phyloP scores from a whole-genome alignment of 192 early-diverging fungal species.

The Entomortierella chlamydospora region DNA sequence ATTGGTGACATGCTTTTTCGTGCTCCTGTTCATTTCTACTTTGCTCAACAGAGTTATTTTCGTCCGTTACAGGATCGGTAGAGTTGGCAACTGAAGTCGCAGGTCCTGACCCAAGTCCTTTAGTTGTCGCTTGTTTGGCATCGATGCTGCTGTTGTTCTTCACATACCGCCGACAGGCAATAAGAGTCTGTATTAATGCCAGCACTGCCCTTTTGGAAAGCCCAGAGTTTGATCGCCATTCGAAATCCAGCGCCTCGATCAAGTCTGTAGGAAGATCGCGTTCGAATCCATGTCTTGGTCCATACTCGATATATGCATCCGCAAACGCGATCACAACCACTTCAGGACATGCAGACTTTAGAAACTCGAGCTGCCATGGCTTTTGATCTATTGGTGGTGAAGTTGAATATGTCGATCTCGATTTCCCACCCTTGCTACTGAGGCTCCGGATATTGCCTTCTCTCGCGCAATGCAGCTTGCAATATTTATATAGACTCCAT shows the following conservation, averaged over 20 bases:
- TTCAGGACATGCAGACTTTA: slow-evolving; percentile 41
- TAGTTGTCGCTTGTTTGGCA: not conserved
- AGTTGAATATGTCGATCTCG: not conserved
- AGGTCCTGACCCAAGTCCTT: not conserved
- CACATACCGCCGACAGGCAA: slow-evolving; percentile 21
- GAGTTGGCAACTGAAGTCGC: not conserved
- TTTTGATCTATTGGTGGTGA: not conserved
- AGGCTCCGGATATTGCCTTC: not conserved
- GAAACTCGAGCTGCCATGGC: slow-evolving; percentile 36
- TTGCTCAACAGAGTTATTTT: not conserved
- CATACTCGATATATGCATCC: slow-evolving; percentile 26
- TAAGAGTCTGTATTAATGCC: slow-evolving; percentile 26
- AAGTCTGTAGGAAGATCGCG: slow-evolving; percentile 20
- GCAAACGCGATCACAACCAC: slow-evolving; percentile 15
- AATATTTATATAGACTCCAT: slow-evolving; percentile 17
- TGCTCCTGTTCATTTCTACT: not conserved
- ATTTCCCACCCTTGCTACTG: not conserved
- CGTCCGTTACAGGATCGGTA: not conserved
- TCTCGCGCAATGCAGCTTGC: not conserved
- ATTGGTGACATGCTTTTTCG: not conserved
- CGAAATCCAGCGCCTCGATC: slow-evolving; percentile 31
- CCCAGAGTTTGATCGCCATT: slow-evolving; percentile 13
- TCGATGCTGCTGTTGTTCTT: slow-evolving; percentile 3
- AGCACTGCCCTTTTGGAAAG: slow-evolving; percentile 18
- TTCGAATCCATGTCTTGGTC: slow-evolving; percentile 24